Conservation (phyloP, 805 yeast species). For the Wickerhamomyces canadensis region DNA sequence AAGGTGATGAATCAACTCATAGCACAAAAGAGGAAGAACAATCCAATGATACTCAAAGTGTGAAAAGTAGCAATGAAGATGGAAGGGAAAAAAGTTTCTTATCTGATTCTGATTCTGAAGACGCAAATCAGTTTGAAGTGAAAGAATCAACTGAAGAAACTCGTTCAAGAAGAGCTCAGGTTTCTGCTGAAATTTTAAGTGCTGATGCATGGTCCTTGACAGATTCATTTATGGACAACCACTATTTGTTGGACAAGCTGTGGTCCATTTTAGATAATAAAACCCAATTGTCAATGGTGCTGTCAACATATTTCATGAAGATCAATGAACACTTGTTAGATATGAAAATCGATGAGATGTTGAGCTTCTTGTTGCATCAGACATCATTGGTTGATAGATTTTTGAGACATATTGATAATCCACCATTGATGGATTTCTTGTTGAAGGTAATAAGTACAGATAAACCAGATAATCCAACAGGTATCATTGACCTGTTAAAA, state of each 20-base stretch:
- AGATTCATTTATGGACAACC: slow-evolving; percentile 79
- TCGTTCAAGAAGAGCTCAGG: slow-evolving; percentile 45
- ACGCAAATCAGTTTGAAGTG: slow-evolving; percentile 19
- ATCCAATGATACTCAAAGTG: slow-evolving; percentile 14
- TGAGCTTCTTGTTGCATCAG: slow-evolving; percentile 62
- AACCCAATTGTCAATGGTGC: slow-evolving; percentile 62
- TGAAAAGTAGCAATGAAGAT: slow-evolving; percentile 9
- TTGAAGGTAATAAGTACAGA: slow-evolving; percentile 89
- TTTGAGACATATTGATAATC: slow-evolving; percentile 82
- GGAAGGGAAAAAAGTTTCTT: slow-evolving; percentile 20
- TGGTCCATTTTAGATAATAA: slow-evolving; percentile 77
- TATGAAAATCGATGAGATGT: slow-evolving; percentile 79
- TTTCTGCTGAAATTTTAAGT: slow-evolving; percentile 83
- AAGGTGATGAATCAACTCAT: slow-evolving; percentile 14
- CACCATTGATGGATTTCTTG: slow-evolving; percentile 90
- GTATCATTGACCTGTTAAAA: slow-evolving; percentile 71
- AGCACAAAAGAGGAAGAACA: slow-evolving; percentile 12
- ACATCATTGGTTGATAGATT: slow-evolving; percentile 72
- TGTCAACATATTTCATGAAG: slow-evolving; percentile 87
- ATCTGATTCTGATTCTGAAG: slow-evolving; percentile 27
- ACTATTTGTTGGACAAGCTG: slow-evolving; percentile 55
- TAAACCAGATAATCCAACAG: slow-evolving; percentile 84
- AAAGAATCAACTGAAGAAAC: slow-evolving; percentile 33
- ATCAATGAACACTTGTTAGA: slow-evolving; percentile 86
- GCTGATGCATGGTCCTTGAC: slow-evolving; percentile 94